These are phyloP conservation scores for Chaetomium fimeti DNA, from an alignment of 495 filamentous ascomycete genomes.

Conservation along the genomic window DNA sequence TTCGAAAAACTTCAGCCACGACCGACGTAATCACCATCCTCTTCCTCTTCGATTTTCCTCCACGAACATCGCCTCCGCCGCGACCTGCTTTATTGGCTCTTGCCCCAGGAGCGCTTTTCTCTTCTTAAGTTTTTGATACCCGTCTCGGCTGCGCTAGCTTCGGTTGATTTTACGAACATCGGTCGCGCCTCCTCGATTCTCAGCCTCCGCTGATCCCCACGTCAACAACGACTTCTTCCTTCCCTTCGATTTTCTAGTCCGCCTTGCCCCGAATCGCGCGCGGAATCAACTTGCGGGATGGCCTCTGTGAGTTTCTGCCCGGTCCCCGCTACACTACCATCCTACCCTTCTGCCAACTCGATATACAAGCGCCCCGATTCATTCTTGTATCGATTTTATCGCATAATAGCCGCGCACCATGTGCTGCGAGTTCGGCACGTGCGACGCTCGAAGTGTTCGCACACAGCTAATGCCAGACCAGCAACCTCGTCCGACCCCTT, in stretches of 20 bases:
- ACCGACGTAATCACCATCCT: slow-evolving; percentile 10
- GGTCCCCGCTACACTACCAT: background rate
- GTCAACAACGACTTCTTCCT: slow-evolving; percentile 6
- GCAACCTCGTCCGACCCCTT: slow-evolving; percentile 43
- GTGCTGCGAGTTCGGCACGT: background rate
- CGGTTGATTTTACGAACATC: slow-evolving; percentile 18
- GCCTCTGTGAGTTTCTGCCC: slow-evolving; percentile 34
- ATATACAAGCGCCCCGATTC: background rate
- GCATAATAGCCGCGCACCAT: background rate
- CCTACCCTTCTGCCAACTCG: background rate
- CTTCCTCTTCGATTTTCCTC: background rate
- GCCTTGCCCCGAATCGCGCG: slow-evolving; percentile 11
- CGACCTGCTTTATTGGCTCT: background rate
- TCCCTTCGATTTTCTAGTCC: slow-evolving; percentile 1
- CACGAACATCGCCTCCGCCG: background rate
- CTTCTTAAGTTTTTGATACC: slow-evolving; percentile 26
- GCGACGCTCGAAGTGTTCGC: background rate
- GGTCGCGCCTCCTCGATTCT: slow-evolving; percentile 29
- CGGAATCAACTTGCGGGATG: slow-evolving; percentile 29
- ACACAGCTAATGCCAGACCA: slow-evolving; percentile 21
- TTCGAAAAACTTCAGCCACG: slow-evolving; percentile 29
- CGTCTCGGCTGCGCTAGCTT: slow-evolving; percentile 14
- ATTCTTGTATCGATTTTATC: background rate
- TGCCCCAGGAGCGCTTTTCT: slow-evolving; percentile 2
- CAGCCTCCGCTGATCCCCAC: slow-evolving; percentile 20